phyloP scores from a whole-genome alignment of 1,139 yeast genomes.

The Suhomyces wounanorum region DNA sequence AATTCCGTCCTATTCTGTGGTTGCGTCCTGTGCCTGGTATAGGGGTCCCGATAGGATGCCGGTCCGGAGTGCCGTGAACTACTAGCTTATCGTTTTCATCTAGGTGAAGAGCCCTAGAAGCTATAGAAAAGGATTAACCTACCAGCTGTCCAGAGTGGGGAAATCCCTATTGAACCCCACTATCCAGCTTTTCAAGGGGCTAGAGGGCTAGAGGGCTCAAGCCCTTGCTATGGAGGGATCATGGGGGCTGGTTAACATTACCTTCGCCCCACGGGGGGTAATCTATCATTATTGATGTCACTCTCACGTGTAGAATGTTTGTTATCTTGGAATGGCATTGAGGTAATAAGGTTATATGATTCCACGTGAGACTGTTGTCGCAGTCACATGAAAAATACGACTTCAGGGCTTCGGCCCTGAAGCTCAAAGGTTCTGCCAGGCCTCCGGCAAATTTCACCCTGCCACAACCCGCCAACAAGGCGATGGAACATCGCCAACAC shows the following conservation, averaged over 20 bases:
- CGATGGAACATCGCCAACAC: background rate
- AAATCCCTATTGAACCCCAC: background rate
- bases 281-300: background rate
- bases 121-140: background rate
- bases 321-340: too few relatives aligned
- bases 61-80: background rate
- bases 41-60: conserved; percentile 1
- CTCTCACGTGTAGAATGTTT: background rate
- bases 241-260: background rate
- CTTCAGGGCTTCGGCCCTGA: conserved; percentile 6
- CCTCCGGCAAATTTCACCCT: background rate
- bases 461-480: background rate
- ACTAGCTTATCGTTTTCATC: background rate
- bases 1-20: background rate
- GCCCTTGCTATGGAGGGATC: background rate
- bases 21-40: background rate
- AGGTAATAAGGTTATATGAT: too few relatives aligned
- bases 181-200: background rate
- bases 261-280: background rate
- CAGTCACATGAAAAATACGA: background rate
- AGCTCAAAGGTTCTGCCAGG: background rate
- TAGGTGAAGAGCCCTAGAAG: background rate
- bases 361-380: background rate
- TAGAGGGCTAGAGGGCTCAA: background rate
- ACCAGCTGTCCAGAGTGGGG: background rate